phyloP scores from a whole-genome alignment of 768 basidiomycete species.

The Boletus tylopilopsis region DNA sequence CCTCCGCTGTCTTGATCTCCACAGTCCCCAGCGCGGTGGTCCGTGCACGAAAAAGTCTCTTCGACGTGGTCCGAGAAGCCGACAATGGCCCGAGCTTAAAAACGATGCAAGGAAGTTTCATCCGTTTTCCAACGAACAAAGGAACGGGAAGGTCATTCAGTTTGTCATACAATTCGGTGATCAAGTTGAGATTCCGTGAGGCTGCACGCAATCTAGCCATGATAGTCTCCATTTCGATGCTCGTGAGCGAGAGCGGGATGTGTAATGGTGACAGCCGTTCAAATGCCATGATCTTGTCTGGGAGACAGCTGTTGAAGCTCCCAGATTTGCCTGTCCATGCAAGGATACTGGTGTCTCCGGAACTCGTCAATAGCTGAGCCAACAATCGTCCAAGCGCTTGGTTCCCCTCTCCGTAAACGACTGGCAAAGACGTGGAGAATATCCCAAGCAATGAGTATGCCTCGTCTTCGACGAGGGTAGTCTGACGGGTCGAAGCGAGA shows the following conservation, averaged over 20 bases:
- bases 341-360: neutral
- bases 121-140: neutral
- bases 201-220: neutral
- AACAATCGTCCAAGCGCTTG: no score
- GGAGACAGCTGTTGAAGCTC: neutral
- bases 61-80: neutral
- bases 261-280: neutral
- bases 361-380: neutral
- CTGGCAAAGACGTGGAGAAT: neutral
- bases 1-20: neutral
- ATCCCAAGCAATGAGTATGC: slow-evolving; percentile 1
- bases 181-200: no score
- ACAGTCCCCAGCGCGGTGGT: neutral
- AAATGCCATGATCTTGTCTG: neutral
- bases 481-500: neutral
- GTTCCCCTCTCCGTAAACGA: neutral
- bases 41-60: neutral
- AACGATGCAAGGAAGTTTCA: neutral
- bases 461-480: neutral
- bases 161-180: neutral
- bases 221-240: neutral
- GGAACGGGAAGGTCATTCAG: neutral
- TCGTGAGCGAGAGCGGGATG: neutral
- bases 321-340: neutral
- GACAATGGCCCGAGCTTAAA: neutral